Base-by-base conservation (phyloP, 805 yeast species). In the Sporopachydermia quercuum region DNA sequence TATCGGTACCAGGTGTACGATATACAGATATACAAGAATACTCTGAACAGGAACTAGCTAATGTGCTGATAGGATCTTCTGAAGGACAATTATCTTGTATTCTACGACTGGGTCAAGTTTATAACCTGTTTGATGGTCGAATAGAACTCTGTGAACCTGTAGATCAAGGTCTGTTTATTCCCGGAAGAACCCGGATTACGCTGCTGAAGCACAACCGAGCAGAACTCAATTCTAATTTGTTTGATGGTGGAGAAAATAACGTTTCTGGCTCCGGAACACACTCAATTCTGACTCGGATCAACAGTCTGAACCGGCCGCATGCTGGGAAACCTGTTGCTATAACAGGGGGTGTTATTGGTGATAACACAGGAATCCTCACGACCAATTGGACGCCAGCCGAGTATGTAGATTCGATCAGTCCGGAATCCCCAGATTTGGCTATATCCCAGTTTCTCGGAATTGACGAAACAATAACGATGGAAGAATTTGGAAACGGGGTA, bases 71-170 rank as follows among this genome's bases (percentile, higher is more conserved):
- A 4, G 37, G 37, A 1, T 39, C 34, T 5, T 19, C 46, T 19
- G 42, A 43, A 4, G n/a, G 45, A 17, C 41, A 42, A 5, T 23
- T n/a, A 15, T 48, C 3, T 2, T 48, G 54, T 2, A 53, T 63
- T 11, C 56, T 60, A 16, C 56, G 63, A 19, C 67, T 62, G 37
- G 70, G 68, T 16, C 73, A 68, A 43, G 39, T 48, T 4, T 55
- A 70, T 2, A 55, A 70, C 15, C 54, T 53, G 3, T 49, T 73
- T 15, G 66, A 67, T 45, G 80, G 80, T 15, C 49, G 50, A 4
- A 66, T 83, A 2, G 48, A 70, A 3, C 65, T 76, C 16, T 73
- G 85, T 52, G 93, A 82, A 47, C 94, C 94, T 0, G 65, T 73
- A 2, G 72, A 69, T 35, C 93, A 82, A 52, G 94, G 94, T 1